Percentiles rank a stretch among this genome's conserved stretches.
These are phyloP conservation scores for Pseudoneurospora amorphoporcata DNA, from an alignment of 495 filamentous ascomycete species.

Conservation along the genomic window DNA sequence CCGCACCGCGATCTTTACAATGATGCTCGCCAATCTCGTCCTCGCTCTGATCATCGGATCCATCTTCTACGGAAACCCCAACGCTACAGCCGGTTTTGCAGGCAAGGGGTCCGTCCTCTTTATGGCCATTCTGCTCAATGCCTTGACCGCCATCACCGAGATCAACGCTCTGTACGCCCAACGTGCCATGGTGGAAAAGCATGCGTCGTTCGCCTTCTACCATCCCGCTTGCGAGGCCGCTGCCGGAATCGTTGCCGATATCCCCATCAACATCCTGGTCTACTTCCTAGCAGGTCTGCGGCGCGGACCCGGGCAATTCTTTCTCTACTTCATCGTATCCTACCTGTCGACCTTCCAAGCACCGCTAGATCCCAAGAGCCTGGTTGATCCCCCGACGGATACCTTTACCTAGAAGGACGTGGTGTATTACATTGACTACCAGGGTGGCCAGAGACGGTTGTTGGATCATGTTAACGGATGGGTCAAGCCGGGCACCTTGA, in stretches of 20 bases:
- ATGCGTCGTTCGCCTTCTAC: conserved; percentile 55
- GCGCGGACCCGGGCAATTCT: conserved; percentile 46
- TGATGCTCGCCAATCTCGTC: conserved; percentile 27
- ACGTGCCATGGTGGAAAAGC: conserved; percentile 56
- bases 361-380: conserved; percentile 15
- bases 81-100: conserved; percentile 31
- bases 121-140: conserved; percentile 47
- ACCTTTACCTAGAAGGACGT: conserved; percentile 55
- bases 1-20: conserved; percentile 15
- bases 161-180: conserved; percentile 52
- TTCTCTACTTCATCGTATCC: conserved; percentile 49
- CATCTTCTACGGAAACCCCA: conserved; percentile 37
- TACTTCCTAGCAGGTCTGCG: conserved; percentile 51
- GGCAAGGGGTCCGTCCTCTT: conserved; percentile 49
- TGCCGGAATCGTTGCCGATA: conserved; percentile 48
- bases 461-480: conserved; percentile 64
- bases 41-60: conserved; percentile 36
- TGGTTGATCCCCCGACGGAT: conserved; percentile 38
- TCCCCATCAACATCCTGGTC: conserved; percentile 46
- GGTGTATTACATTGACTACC: conserved; percentile 52
- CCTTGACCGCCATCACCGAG: conserved; percentile 43
- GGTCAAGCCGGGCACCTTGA: conserved; percentile 69
- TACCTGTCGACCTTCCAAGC: conserved; percentile 39
- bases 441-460: conserved; percentile 46
- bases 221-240: conserved; percentile 51